phyloP scores from a whole-genome alignment of 1,284 basidiomycete species.

The Schizophyllum commune region DNA sequence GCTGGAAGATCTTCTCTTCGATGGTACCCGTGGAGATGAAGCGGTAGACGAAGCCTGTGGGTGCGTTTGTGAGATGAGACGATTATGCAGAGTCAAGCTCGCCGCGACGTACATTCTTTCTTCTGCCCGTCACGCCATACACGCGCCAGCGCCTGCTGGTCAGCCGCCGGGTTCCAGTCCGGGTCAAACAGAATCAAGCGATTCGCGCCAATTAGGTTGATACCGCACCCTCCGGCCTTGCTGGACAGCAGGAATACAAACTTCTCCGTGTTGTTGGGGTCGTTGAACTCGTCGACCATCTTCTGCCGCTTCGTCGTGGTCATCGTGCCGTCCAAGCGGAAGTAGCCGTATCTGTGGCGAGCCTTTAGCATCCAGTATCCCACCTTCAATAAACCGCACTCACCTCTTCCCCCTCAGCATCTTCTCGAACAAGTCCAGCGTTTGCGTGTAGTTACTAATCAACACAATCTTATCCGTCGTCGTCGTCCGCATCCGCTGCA shows the following conservation, averaged over 20 bases:
- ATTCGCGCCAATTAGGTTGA: constrained; percentile 97
- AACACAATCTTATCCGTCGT: constrained; percentile 97
- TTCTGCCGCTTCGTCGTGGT: constrained; percentile 92
- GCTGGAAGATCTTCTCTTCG: constrained; percentile 98
- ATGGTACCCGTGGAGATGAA: constrained; percentile 98
- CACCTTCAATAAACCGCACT: constrained; percentile 12
- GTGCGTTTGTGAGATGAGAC: not conserved
- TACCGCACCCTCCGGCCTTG: constrained; percentile 97
- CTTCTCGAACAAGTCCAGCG: constrained; percentile 90
- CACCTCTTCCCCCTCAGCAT: constrained; percentile 80
- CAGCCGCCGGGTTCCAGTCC: constrained; percentile 98
- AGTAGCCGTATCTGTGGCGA: constrained; percentile 74
- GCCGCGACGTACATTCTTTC: constrained; percentile 77
- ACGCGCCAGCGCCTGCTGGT: constrained; percentile 96
- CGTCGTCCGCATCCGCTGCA: constrained; percentile 73
- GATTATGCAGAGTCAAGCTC: not conserved
- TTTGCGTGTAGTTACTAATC: constrained; percentile 98
- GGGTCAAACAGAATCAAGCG: constrained; percentile 95
- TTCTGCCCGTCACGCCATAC: constrained; percentile 99
- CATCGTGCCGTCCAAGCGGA: constrained; percentile 94
- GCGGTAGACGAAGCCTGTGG: constrained; percentile 89
- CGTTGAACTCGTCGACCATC: constrained; percentile 95
- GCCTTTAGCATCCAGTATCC: not conserved
- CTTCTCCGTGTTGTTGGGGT: constrained; percentile 84
- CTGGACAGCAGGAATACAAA: constrained; percentile 95